A percentile compares a stretch with the other conserved stretches of the same genome.
These are phyloP conservation scores for Telfairia occidentalis DNA, from an alignment of 331 rosid species.

Conservation along the genomic window DNA sequence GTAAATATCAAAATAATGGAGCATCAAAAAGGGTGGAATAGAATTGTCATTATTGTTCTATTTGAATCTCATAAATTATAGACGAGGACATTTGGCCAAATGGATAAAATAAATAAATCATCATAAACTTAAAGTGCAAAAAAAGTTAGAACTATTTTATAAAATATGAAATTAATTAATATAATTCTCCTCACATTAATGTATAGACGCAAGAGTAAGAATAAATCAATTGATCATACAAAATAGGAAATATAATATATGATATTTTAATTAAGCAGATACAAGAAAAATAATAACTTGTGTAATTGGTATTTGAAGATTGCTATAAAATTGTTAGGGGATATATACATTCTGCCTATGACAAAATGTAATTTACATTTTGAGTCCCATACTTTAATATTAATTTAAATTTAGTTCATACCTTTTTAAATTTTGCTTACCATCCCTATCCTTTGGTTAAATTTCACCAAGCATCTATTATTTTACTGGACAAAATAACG, in stretches of 20 bases:
- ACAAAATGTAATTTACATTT: no score
- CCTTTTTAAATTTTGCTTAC: no score
- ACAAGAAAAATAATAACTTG: not conserved
- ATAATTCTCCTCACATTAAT: not conserved
- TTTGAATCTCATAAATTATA: not conserved
- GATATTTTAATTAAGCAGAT: not conserved
- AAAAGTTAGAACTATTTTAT: not conserved
- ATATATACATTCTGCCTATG: not conserved
- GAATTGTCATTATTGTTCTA: not conserved
- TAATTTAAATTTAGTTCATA: no score
- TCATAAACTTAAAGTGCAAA: not conserved
- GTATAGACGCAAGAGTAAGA: not conserved
- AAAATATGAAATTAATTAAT: not conserved
- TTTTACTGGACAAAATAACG: no score
- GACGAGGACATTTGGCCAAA: not conserved
- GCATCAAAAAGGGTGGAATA: not conserved
- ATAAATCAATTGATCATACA: not conserved
- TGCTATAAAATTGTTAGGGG: not conserved
- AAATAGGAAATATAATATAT: not conserved
- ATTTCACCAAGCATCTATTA: no score
- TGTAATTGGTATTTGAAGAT: not conserved
- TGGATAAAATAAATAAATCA: not conserved
- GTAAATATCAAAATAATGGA: not conserved
- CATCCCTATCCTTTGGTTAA: no score
- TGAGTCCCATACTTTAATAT: no score